These are phyloP conservation scores for Logfia minima DNA, from an alignment of 129 eudicot genomes.

Conservation along the genomic window DNA sequence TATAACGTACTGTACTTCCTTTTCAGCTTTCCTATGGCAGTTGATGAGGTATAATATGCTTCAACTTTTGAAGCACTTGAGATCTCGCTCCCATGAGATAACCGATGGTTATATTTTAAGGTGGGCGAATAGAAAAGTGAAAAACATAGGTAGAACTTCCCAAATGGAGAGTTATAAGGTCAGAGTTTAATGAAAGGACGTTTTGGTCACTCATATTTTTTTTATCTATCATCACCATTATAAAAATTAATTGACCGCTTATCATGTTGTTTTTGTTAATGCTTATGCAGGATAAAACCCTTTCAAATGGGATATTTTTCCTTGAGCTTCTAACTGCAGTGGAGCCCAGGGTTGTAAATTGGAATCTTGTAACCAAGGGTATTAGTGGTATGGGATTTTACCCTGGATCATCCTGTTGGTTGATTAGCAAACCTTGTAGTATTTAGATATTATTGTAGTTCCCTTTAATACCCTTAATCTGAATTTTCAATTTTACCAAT, in stretches of 20 bases:
- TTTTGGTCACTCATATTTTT: neutral
- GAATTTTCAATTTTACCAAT: neutral
- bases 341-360: conserved; percentile 93
- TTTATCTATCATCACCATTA: neutral
- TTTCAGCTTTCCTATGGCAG: conserved; percentile 94
- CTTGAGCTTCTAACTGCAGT: conserved; percentile 92
- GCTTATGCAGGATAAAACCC: conserved; percentile 65
- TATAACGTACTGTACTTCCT: neutral
- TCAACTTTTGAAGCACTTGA: conserved; percentile 78
- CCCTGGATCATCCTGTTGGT: neutral
- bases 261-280: conserved; percentile 8
- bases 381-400: conserved; percentile 57
- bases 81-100: conserved; percentile 81
- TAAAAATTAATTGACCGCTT: neutral
- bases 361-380: conserved; percentile 97
- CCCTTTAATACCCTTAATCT: neutral
- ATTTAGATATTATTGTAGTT: neutral
- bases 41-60: conserved; percentile 94
- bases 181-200: neutral
- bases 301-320: conserved; percentile 85
- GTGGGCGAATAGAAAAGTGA: conserved; percentile 93
- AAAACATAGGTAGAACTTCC: conserved; percentile 64
- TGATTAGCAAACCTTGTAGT: neutral
- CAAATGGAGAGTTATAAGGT: conserved; percentile 89
- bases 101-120: conserved; percentile 70